Evolutionary conservation across 2,329 filamentous ascomycete genomes (phyloP).

Genomic region (Colletotrichum ledebouriae): DNA sequence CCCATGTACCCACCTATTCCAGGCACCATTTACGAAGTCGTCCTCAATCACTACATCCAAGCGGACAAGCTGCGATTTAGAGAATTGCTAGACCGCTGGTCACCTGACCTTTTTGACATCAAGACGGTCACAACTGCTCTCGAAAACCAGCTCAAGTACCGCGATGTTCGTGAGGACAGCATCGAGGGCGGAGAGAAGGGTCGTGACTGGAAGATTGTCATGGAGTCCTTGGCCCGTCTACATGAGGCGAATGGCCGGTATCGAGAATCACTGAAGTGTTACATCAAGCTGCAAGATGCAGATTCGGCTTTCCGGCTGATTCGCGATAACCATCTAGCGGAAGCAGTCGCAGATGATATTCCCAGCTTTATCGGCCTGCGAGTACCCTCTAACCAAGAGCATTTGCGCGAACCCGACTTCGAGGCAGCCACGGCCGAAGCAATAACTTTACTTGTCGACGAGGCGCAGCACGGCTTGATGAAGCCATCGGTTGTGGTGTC

Average conservation of each 20-base stretch:
- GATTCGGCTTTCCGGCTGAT: constrained; percentile 91
- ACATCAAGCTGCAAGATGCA: constrained; percentile 91
- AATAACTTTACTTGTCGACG: constrained; percentile 87
- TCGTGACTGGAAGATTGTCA: constrained; percentile 90
- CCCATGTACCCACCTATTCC: constrained; percentile 85
- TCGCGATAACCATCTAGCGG: constrained; percentile 88
- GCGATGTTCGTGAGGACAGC: constrained; percentile 81
- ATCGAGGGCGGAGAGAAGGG: constrained; percentile 79
- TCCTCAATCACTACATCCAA: constrained; percentile 90
- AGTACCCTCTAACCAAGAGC: constrained; percentile 78
- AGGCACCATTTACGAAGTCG: constrained; percentile 86
- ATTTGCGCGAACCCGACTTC: constrained; percentile 77
- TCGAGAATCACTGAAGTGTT: constrained; percentile 87
- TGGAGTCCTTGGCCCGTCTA: constrained; percentile 86
- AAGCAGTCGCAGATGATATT: constrained; percentile 90
- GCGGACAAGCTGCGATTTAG: constrained; percentile 81
- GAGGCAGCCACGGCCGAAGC: constrained; percentile 86
- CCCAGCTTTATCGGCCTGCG: constrained; percentile 88
- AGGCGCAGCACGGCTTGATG: constrained; percentile 90
- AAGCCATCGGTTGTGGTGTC: constrained; percentile 81
- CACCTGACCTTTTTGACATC: constrained; percentile 85
- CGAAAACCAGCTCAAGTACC: constrained; percentile 83
- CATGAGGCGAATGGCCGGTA: constrained; percentile 86
- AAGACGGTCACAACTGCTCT: constrained; percentile 81
- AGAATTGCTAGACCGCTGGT: constrained; percentile 86